Conservation (phyloP, 306 rosid species). For the Rubus idaeus region DNA sequence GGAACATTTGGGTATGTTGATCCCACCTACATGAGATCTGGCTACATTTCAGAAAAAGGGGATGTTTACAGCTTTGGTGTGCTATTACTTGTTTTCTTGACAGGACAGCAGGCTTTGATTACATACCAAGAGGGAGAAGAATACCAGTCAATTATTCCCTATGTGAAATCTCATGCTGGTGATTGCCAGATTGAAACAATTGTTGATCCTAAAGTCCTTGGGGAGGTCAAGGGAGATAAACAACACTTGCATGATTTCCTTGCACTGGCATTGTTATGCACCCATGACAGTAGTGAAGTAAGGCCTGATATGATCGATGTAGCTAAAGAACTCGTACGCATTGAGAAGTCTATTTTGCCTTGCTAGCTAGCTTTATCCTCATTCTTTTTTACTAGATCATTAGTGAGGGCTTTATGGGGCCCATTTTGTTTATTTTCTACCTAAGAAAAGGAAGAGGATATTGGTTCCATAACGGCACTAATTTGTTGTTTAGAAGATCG, state of each 20-base stretch:
- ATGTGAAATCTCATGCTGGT: neutral
- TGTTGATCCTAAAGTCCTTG: neutral
- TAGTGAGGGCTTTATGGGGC: too few relatives aligned
- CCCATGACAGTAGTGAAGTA: neutral
- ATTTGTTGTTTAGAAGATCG: too few relatives aligned
- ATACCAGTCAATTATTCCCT: neutral
- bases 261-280: neutral
- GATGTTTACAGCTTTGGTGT: neutral
- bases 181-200: neutral
- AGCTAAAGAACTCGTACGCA: neutral
- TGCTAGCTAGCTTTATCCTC: neutral
- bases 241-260: conserved; percentile 1
- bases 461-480: too few relatives aligned
- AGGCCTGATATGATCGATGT: conserved; percentile 1
- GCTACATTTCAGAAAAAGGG: neutral
- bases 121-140: neutral
- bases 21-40: conserved; percentile 3
- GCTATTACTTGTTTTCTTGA: neutral
- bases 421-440: too few relatives aligned
- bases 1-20: conserved; percentile 4
- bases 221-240: neutral
- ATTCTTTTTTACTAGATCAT: too few relatives aligned
- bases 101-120: neutral
- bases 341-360: neutral
- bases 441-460: too few relatives aligned